Base-by-base conservation (phyloP, 495 filamentous ascomycete species). In the Penicillium maclennaniae region DNA sequence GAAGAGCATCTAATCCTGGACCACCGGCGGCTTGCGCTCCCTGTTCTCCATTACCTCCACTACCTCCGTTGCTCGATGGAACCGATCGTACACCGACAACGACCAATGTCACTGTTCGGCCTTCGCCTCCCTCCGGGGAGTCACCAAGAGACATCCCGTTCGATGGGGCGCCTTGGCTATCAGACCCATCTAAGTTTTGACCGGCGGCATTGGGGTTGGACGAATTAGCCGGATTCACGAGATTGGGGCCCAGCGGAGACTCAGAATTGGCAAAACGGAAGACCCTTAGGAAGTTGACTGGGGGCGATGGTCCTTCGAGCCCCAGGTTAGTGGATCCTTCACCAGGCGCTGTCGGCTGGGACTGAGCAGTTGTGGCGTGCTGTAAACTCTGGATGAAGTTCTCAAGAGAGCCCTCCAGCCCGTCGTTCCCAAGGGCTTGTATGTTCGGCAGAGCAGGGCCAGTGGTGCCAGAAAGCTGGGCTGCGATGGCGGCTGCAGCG, bases 31-130 rank as follows among this genome's bases (percentile, higher is more conserved):
- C 68, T 44, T 64, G 71, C 56, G 62, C 63, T 50, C 63, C 81
- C 61, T 69, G 80, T 43, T 73, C 82, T 42, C 65, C 64, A 23
- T 67, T 63, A 14, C 70, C 56, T 39, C 70, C 64, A 23, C 67
- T 63, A 14, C 70, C 56, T 39, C 70, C 72, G 47, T 70, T 78
- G 38, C 77, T 72, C 15, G 83, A 75, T 16, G 80, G 80, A 36
- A 88, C 84, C 10, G 85, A 87, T 27, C 86, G 76, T 38, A 90
- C 87, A 9, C 87, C 87, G 41, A 90, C 86, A 38, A 89, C 80
- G 27, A 87, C 84, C 47, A 87, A 74, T 7, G 84, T 85, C 15
- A 87, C 82, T 54, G 81, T 84, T 15, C 84, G 76, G 12, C 79
- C 83, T 49, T 86, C 84, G 19, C 55, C 47, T n/a, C 68, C 73